Evolutionary conservation across 2,329 filamentous ascomycete species (phyloP), one percentile per base, ranked within the genome.

Genomic region (Metarhizium brunneum): DNA sequence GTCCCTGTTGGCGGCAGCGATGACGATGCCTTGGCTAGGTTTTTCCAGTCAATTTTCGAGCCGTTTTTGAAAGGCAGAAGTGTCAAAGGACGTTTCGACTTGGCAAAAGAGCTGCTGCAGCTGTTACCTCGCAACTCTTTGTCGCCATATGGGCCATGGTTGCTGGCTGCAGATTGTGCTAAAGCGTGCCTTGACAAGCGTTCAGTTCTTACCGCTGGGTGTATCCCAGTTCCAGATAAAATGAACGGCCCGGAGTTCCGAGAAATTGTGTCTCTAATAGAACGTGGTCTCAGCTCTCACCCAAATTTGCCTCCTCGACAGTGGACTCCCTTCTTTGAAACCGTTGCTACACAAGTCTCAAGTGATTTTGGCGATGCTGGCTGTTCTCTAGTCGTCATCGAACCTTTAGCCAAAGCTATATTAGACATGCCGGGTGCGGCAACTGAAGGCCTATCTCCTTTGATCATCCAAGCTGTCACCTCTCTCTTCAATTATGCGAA

Each of bases 191-290:
- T 84, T 35, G 71, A 76, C 13, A 71, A 58, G 25, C 58, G 54
- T 14, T 35, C 42, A 25, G 20, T 30, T 30, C 11, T 48, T 8
- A 18, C 40, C 8, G 42, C 29, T 13, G 18, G 30, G 13, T 14
- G 16, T 7, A 3, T n/a, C 5, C 18, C 16, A 11, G 13, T 8
- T 40, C n/a, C 42, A 20, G 73, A 77, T 8, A 69, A 76, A 56
- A 73, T 82, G 40, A 67, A 85, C 54, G 82, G 86, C 14, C 81
- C 83, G 11, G 85, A 90, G 55, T 91, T 89, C 60, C 84, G 87
- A 8, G 82, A 87, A 53, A 73, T 87, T 29, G 77, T 85, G 16
- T 84, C 80, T 18, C 79, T 95, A 38, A 75, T 95, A 3, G 79
- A 85, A 62, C 73, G 78, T 60, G 84, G 88, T 18, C 66, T 87